Base-by-base conservation (phyloP, 2,329 filamentous ascomycete species). In the Fusarium burgessii region DNA sequence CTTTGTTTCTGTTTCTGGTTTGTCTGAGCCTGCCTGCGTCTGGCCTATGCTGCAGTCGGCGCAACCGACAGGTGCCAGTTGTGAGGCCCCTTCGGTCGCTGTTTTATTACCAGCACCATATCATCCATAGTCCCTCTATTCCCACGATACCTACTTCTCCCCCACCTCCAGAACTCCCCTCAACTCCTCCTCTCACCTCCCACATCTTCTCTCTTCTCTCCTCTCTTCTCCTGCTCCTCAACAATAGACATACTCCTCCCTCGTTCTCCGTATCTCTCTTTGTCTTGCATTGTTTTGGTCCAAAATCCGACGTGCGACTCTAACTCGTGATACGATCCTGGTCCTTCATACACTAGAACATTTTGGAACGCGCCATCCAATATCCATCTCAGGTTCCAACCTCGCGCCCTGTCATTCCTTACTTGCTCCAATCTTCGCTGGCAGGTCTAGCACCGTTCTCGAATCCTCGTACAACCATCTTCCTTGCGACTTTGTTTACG, bases 51-150 rank as follows among this genome's bases (percentile, higher is more conserved):
- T 45, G 59, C 59, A 72, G 58, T 72, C 68, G 68, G 68, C 55
- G 56, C 55, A 68, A 72, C 63, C 68, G 66, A 64, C 27, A 71
- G 59, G 55, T 70, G 68, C 55, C 68, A 71, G 55, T 58, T 72
- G 68, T 70, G 64, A 72, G 68, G 58, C 64, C 68, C 68, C 60
- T 72, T 61, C 58, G 42, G 49, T 71, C 55, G 46, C 55, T 62
- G 58, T 11, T 29, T 57, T 71, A 50, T 68, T 70, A 45, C 47
- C 15, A 50, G 49, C 56, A 66, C 59, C 58, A 60, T 68, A 68
- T 58, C 59, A 58, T 64, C 66, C 59, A 58, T 66, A 63, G 52
- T 51, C 58, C 49, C 62, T 61, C 51, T 51, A 47, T 58, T 61
- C 50, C 64, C 52, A 57, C 59, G 69, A 62, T 63, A 63, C 52